phyloP scores from a whole-genome alignment of 2,329 filamentous ascomycete species.

The Diaporthe humulicola region DNA sequence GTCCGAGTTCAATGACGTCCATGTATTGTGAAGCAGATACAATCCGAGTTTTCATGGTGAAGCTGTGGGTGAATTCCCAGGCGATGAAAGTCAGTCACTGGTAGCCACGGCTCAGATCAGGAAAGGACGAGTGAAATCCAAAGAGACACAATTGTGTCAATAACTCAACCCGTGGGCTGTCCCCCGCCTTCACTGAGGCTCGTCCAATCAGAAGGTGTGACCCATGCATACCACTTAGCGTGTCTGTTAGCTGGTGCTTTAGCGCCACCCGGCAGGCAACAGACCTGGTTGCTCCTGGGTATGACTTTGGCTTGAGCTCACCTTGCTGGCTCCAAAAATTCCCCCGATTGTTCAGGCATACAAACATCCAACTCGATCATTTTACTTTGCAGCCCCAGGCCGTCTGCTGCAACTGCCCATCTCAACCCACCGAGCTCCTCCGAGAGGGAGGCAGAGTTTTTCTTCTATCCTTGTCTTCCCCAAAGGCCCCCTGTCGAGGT shows the following conservation, averaged over 20 bases:
- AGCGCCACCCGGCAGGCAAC: conserved; percentile 33
- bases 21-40: background rate
- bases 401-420: conserved; percentile 14
- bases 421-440: background rate
- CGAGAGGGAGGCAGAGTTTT: too few relatives aligned
- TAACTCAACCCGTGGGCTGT: too few relatives aligned
- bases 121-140: background rate
- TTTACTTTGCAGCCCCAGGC: conserved; percentile 22
- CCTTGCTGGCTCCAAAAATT: conserved; percentile 37
- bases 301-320: too few relatives aligned
- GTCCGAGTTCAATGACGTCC: background rate
- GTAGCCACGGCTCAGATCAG: background rate
- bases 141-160: background rate
- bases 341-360: background rate
- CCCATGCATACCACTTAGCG: background rate
- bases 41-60: background rate
- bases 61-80: background rate
- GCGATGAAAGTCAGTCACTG: background rate
- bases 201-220: background rate
- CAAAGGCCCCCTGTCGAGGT: background rate
- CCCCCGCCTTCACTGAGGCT: background rate
- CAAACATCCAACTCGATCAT: conserved; percentile 6
- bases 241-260: background rate
- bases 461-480: background rate
- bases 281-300: conserved; percentile 2